Evolutionary conservation across 192 early-diverging fungal species (phyloP).

Genomic region (Chytriomyces confervae): DNA sequence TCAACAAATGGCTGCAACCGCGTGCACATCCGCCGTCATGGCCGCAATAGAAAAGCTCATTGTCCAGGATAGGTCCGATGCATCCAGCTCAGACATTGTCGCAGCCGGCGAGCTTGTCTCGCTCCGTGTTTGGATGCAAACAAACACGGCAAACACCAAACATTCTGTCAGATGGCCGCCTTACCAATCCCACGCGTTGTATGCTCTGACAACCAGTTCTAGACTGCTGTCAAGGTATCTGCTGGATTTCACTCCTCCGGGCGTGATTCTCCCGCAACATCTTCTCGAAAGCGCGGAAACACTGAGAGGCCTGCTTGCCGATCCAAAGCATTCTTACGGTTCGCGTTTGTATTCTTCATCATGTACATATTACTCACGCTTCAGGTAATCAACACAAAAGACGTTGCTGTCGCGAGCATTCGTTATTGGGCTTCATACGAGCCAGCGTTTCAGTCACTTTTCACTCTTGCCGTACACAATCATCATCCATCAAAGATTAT

Average conservation of each 20-base stretch:
- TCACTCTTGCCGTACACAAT: slow-evolving; percentile 9
- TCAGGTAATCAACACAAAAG: neutral
- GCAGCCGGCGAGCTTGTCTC: no score
- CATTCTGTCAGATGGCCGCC: neutral
- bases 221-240: neutral
- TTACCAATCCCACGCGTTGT: neutral
- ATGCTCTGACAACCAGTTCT: neutral
- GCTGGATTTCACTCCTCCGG: neutral
- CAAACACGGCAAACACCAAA: no score
- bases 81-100: no score
- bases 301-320: neutral
- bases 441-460: slow-evolving; percentile 1
- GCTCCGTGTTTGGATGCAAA: no score
- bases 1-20: no score
- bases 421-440: slow-evolving; percentile 9
- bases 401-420: slow-evolving; percentile 9
- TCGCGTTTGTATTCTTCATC: neutral
- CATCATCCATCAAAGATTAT: slow-evolving; percentile 20
- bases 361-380: neutral
- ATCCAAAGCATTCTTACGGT: neutral
- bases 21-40: no score
- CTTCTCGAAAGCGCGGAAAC: neutral
- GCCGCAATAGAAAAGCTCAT: no score
- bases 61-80: no score
- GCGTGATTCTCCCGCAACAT: neutral